Evolutionary conservation across 2,329 filamentous ascomycete genomes (phyloP), one percentile per base, ranked within the genome.

Genomic region (Colletotrichum endophyticum): DNA sequence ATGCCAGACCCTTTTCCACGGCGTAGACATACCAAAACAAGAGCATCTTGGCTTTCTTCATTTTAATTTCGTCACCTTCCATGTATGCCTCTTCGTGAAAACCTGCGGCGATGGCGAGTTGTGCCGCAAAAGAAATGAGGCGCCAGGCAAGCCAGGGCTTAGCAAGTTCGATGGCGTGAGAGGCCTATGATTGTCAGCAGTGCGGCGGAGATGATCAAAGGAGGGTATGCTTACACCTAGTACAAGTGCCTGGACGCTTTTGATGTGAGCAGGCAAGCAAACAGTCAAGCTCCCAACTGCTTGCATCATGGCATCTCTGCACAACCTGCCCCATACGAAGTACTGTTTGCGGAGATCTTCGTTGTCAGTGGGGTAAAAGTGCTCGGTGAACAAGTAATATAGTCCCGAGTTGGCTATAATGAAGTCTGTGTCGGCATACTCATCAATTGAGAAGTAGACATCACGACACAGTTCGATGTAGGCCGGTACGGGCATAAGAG

Each of bases 1-100:
- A 84, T 0, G 90, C 88, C 13, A 94, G 84, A 3, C 87, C 87
- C 75, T 90, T 92, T 78, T 94, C 90, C 15, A 92, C 84, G 9
- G 89, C 87, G 80, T 93, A 94, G 1, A 87, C 81, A 39, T 79
- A 79, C 89, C 88, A 91, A 76, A 91, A 91, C 8, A 89, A 78
- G 9, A 72, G 53, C 12, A 25, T 53, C 15, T 72, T 66, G 5
- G 12, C 16, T 8, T 30, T 59, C 8, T 32, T 59, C 0, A 19
- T 61, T 19, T 44, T 13, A 3, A 49, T 22, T 0, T 66, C 62
- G 15, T 66, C 62, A 6, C 28, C 7, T 25, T 12, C 32, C 16
- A 63, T 53, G 2, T 15, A 27, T 8, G 15, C 19, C 75, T 75
- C 8, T 76, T 81, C 78, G 82, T 83, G 57, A 19, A 53, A 73